phyloP scores from a whole-genome alignment of 768 basidiomycete species.

The Amanita phalloides region DNA sequence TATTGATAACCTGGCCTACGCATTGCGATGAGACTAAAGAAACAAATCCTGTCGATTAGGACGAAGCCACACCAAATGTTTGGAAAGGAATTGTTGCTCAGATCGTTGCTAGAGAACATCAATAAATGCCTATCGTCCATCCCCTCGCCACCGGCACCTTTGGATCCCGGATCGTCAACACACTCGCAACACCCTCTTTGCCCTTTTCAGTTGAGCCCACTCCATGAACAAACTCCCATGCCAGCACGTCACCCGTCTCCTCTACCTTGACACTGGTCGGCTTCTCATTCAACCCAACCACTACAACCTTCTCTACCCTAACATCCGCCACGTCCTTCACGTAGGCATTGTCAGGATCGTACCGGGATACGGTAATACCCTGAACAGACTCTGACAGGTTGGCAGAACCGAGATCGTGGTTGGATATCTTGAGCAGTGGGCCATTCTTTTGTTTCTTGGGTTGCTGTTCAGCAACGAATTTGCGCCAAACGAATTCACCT shows the following conservation, averaged over 20 bases:
- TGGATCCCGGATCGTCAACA: slow-evolving; percentile 72
- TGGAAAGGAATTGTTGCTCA: no score
- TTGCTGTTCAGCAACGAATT: slow-evolving; percentile 48
- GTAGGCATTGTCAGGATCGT: slow-evolving; percentile 53
- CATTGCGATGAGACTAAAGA: no score
- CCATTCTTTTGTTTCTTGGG: slow-evolving; percentile 22
- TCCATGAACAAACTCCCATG: slow-evolving; percentile 62
- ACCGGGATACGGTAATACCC: slow-evolving; percentile 35
- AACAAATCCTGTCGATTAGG: no score
- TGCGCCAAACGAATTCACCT: slow-evolving; percentile 81
- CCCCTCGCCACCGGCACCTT: slow-evolving; percentile 44
- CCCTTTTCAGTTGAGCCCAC: slow-evolving; percentile 30
- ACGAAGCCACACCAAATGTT: no score
- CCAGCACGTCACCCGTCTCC: slow-evolving; percentile 33
- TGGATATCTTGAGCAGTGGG: slow-evolving; percentile 32
- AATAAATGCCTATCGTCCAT: slow-evolving; percentile 41
- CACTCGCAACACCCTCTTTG: slow-evolving; percentile 46
- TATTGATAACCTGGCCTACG: no score
- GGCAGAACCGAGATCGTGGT: slow-evolving; percentile 39
- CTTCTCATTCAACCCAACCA: slow-evolving; percentile 57
- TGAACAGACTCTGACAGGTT: slow-evolving; percentile 39
- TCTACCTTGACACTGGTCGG: slow-evolving; percentile 53
- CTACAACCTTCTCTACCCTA: slow-evolving; percentile 71
- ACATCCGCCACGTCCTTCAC: slow-evolving; percentile 58
- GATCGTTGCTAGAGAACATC: no score